These are phyloP conservation scores for Pseudocercospora pini-densiflorae DNA, from an alignment of 2,329 filamentous ascomycete genomes.

Conservation along the genomic window DNA sequence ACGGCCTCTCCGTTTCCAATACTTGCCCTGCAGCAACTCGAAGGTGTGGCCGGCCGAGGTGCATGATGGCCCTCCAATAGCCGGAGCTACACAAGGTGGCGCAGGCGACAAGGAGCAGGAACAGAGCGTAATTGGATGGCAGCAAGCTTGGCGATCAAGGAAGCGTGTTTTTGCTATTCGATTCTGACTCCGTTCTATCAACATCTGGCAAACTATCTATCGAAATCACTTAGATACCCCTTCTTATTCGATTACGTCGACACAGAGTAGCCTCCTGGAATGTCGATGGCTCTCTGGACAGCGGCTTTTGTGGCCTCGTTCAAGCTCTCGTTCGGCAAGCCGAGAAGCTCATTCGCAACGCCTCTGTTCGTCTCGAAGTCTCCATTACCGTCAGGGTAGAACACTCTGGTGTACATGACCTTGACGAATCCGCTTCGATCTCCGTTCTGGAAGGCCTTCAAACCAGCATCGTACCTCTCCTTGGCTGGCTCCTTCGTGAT, in stretches of 20 bases:
- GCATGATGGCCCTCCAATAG: slow-evolving; percentile 20
- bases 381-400: slow-evolving; percentile 45
- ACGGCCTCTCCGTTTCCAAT: slow-evolving; percentile 18
- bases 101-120: slow-evolving; percentile 6
- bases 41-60: slow-evolving; percentile 18
- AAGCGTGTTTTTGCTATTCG: neutral
- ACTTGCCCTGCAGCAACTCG: slow-evolving; percentile 15
- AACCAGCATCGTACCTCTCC: slow-evolving; percentile 56
- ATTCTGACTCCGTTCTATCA: neutral
- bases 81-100: slow-evolving; percentile 8
- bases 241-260: neutral
- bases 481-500: slow-evolving; percentile 54
- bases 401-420: slow-evolving; percentile 57
- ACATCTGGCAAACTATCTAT: neutral
- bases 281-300: slow-evolving; percentile 13
- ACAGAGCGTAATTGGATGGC: slow-evolving; percentile 14
- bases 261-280: neutral
- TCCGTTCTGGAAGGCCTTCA: slow-evolving; percentile 50
- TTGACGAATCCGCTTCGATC: slow-evolving; percentile 35
- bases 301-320: slow-evolving; percentile 58
- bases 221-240: neutral
- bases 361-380: slow-evolving; percentile 45
- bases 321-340: slow-evolving; percentile 59
- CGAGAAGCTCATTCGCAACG: slow-evolving; percentile 59
- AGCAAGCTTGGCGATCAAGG: slow-evolving; percentile 3